Base-by-base conservation (phyloP, 2,329 filamentous ascomycete genomes). In the Pseudogymnoascus sp. region DNA sequence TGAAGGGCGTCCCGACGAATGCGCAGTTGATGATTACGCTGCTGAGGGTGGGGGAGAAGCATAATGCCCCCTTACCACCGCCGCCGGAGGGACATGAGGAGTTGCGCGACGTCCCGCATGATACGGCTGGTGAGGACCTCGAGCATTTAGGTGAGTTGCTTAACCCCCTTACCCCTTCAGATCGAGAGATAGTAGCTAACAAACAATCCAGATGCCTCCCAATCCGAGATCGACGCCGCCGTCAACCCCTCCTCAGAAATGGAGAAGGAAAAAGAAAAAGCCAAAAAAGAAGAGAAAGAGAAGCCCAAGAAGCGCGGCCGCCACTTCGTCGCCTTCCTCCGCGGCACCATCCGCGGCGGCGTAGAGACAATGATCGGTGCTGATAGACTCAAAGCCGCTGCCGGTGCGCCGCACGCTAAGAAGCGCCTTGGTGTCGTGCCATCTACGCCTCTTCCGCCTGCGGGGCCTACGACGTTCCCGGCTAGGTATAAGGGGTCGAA, bases 1-100 rank as follows among this genome's bases (percentile, higher is more conserved):
- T 96, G 61, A 90, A 89, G 71, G 90, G 90, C 2, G 87, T 95
- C 0, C 91, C 91, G 0, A 96, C 91, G 1, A 95, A 96, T 71
- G 90, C 90, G 3, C 91, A 96, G 71, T 83, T 96, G 17, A 87
- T 90, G 0, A 78, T 96, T 28, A 96, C 91, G 0, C 80, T 96
- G 1, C 83, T 96, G 10, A 88, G 91, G 4, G 86, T 93, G 31
- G 91, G 90, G 42, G 91, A 96, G 75, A 84, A 84, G 10, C 93
- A 93, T 75, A 89, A 89, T 68, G 87, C 89, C 0, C 91, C 91
- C 3, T 15, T 60, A 2, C 75, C 83, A 0, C 87, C 87, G 0
- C 89, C 89, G 23, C 69, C 70, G 36, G 69, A 68, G 65, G 82
- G 81, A 0, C 74, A 74, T n/a, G 75, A 79, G 15, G 67, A 69